phyloP scores from a whole-genome alignment of 1,139 yeast genomes.

The Geotrichum citri-aurantii region DNA sequence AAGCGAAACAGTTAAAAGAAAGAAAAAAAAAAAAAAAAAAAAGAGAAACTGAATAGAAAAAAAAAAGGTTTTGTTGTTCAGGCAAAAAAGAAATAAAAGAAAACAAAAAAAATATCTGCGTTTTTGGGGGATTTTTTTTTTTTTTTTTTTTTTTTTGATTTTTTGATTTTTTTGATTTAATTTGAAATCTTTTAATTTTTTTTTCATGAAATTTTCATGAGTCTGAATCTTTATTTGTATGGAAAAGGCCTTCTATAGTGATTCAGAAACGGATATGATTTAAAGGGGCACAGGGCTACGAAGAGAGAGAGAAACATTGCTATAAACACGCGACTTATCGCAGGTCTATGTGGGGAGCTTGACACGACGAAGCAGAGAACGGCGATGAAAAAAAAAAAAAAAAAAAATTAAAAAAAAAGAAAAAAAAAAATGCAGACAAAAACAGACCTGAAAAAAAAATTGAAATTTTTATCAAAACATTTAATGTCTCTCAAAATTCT shows the following conservation, averaged over 20 bases:
- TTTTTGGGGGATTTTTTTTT: neutral
- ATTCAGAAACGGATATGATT: neutral
- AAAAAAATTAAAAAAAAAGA: too few species aligned
- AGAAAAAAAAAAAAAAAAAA: neutral
- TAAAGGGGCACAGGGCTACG: neutral
- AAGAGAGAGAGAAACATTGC: neutral
- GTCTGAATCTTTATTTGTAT: neutral
- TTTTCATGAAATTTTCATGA: too few species aligned
- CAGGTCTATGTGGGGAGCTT: neutral
- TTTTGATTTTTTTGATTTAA: too few species aligned
- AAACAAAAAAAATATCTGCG: neutral
- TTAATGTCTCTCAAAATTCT: too few species aligned
- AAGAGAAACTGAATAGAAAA: neutral
- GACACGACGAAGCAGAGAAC: neutral
- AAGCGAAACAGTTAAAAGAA: neutral
- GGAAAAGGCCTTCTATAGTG: neutral
- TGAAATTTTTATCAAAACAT: too few species aligned
- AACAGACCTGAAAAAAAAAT: too few species aligned
- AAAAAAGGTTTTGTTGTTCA: neutral
- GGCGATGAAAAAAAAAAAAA: neutral
- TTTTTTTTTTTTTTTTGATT: too few species aligned
- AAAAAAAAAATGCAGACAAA: neutral
- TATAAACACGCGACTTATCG: neutral
- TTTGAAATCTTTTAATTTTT: too few species aligned
- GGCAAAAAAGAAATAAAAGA: neutral